Conservation (phyloP, 148 eudicot species). For the Chenopodium album region DNA sequence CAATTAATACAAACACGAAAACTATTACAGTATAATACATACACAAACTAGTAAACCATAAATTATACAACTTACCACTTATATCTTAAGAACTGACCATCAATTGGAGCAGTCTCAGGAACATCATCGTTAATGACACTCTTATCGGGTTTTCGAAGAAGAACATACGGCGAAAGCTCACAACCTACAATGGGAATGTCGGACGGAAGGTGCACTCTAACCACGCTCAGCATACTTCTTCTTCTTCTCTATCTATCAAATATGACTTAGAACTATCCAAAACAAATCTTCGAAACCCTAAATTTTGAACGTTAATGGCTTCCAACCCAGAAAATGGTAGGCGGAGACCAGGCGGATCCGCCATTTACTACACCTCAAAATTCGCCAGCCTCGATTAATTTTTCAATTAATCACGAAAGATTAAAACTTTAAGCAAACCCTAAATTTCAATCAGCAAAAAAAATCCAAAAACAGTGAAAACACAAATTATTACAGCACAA, state of each 20-base stretch:
- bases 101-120: conserved; percentile 65
- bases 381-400: conserved; percentile 69
- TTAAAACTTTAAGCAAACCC: background rate
- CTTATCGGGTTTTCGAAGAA: conserved; percentile 68
- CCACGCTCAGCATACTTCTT: conserved; percentile 77
- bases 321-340: conserved; percentile 24
- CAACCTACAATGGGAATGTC: conserved; percentile 98
- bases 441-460: conserved; percentile 8
- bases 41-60: background rate
- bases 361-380: conserved; percentile 55
- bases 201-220: conserved; percentile 89
- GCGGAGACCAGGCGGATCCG: conserved; percentile 78
- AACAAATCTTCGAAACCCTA: conserved; percentile 25
- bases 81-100: conserved; percentile 85
- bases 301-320: conserved; percentile 1
- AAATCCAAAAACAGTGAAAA: background rate
- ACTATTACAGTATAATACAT: background rate
- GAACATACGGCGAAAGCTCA: conserved; percentile 89
- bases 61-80: conserved; percentile 48
- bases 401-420: background rate
- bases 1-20: background rate
- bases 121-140: conserved; percentile 66
- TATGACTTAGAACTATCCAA: background rate
- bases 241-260: conserved; percentile 27
- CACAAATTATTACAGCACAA: background rate